Base-by-base conservation (phyloP, 331 rosid genomes). In the Cydonia oblonga region DNA sequence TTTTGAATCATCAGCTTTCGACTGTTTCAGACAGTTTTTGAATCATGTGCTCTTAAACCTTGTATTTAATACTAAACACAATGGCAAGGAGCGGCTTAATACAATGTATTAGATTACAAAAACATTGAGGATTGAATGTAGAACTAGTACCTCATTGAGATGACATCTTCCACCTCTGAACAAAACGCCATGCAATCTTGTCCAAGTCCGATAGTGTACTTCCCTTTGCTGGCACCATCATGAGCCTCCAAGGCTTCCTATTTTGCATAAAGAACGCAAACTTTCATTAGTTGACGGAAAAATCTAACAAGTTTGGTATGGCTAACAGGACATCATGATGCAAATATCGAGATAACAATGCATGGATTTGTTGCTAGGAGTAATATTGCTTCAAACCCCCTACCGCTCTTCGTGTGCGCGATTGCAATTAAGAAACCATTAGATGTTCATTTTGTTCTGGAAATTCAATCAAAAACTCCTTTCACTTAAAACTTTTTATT, bases 161-260 rank as follows among this genome's bases (percentile, higher is more conserved):
- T 91, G 83, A 95, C 96, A 87, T 95, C 99, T 88, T 95, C 99
- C 14, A 86, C 78, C 63, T 95, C 99, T 1, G 96, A 76, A 56
- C 99, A 95, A 84, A 95, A 95, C 9, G 96, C 92, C 99, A 95
- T 86, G 86, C 96, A 91, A 81, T 95, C 97, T 78, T 95, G 99
- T 72, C 99, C 99, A 5, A 95, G 99, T 59, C 98, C 98, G 22
- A 95, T 95, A 4, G 98, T 91, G 82, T 95, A 95, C 66, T 95
- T 95, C 80, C 98, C 99, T 76, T 88, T 95, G 73, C 97, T 95
- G 7, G 86, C 97, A 57, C 97, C 96, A 82, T 95, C 99, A 75
- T 95, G 96, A 78, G 88, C 89, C 86, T 95, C 99, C 92, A 91
- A 79, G 68, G 86, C 90, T 84, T 91, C 97, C 97, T 95, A 78